Evolutionary conservation across 176 grass and related monocot species (phyloP).

Genomic region (Paspalum notatum): DNA sequence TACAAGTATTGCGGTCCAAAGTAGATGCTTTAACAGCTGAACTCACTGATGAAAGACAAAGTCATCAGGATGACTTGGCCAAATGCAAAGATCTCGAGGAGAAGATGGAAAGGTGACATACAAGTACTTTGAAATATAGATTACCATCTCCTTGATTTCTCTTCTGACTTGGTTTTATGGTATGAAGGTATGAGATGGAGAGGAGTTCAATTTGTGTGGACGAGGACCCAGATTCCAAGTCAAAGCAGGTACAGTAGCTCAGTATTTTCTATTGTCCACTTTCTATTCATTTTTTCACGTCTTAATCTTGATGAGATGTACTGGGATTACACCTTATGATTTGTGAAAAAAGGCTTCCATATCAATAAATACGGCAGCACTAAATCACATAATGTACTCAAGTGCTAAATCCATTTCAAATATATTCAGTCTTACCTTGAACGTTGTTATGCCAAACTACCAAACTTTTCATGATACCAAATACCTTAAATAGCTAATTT

Average conservation of each 20-base stretch:
- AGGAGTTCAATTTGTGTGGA: conserved; percentile 59
- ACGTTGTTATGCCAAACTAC: not conserved
- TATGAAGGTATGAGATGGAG: conserved; percentile 63
- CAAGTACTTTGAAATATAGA: conserved; percentile 16
- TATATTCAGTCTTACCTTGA: conserved; percentile 22
- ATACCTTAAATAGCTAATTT: not conserved
- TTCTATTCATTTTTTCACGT: conserved; percentile 6
- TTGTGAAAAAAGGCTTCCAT: not conserved
- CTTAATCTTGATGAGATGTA: conserved; percentile 19
- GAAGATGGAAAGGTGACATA: conserved; percentile 75
- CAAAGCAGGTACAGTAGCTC: conserved; percentile 62
- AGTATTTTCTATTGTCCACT: not conserved
- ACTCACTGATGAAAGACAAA: conserved; percentile 73
- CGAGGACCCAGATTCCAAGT: conserved; percentile 62
- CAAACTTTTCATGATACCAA: conserved; percentile 19
- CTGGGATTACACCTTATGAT: conserved; percentile 20
- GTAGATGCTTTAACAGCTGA: conserved; percentile 65
- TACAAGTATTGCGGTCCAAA: conserved; percentile 54
- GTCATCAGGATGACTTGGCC: conserved; percentile 70
- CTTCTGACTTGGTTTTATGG: conserved; percentile 47
- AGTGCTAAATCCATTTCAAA: not conserved
- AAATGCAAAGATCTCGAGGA: conserved; percentile 87
- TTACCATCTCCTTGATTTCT: conserved; percentile 11
- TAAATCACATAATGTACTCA: conserved; percentile 9
- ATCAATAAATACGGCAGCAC: conserved; percentile 6